phyloP scores from a whole-genome alignment of 169 alveolate genomes.

The Neospora caninum region DNA sequence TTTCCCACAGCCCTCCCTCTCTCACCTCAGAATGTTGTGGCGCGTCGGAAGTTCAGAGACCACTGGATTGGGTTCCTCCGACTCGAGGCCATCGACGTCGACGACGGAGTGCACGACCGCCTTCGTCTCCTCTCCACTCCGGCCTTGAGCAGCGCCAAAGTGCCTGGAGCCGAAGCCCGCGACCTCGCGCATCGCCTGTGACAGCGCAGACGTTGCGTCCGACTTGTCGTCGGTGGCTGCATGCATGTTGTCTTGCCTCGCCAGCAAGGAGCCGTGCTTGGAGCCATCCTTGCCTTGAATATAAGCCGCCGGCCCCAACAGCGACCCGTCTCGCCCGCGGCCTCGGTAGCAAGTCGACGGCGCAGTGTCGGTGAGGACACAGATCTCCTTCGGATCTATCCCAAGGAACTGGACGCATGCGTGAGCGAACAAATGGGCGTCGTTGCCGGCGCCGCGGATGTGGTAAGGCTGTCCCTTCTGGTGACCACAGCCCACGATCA shows the following conservation, averaged over 20 bases:
- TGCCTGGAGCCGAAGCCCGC: not conserved
- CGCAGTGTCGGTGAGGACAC: constrained; percentile 82
- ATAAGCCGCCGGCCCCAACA: constrained; percentile 43
- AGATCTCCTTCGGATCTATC: constrained; percentile 81
- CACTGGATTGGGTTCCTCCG: constrained; percentile 41
- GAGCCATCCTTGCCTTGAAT: constrained; percentile 41
- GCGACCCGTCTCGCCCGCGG: constrained; percentile 68
- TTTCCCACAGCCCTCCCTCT: not conserved
- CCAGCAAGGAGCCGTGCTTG: constrained; percentile 28
- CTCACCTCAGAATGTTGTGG: constrained; percentile 55
- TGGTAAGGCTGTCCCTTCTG: constrained; percentile 71
- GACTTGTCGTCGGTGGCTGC: constrained; percentile 35
- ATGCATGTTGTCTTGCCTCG: constrained; percentile 44
- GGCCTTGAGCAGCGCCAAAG: not conserved
- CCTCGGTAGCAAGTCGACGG: constrained; percentile 81
- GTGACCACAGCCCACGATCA: constrained; percentile 88
- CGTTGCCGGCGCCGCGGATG: constrained; percentile 89
- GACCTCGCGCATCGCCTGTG: constrained; percentile 34
- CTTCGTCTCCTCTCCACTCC: not conserved
- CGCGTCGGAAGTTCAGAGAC: constrained; percentile 70
- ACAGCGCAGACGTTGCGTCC: not conserved
- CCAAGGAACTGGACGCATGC: constrained; percentile 83
- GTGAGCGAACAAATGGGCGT: constrained; percentile 86
- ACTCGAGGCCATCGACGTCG: constrained; percentile 61
- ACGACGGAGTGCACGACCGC: constrained; percentile 70